Evolutionary conservation across 768 basidiomycete species (phyloP).

Genomic region (Auricularia auricula-judae): DNA sequence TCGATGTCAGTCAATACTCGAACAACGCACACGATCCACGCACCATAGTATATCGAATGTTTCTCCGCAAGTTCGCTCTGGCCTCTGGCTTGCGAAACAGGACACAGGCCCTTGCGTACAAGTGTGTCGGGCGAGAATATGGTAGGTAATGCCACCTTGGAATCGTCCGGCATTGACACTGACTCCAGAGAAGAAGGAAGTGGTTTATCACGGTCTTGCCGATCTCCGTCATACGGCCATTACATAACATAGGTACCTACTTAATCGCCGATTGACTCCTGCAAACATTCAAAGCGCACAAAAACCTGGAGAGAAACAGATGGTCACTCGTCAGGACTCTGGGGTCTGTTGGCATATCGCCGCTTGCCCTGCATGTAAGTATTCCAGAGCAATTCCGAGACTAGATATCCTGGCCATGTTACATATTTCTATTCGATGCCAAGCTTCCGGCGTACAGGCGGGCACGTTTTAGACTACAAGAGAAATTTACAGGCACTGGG

Average conservation of each 20-base stretch:
- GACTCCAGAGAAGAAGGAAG: neutral
- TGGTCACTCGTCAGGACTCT: no score
- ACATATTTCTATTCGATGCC: no score
- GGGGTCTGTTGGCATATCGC: no score
- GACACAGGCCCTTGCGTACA: conserved; percentile 64
- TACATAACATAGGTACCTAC: no score
- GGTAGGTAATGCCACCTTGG: conserved; percentile 18
- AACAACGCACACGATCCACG: neutral
- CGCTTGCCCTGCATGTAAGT: no score
- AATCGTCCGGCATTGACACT: neutral
- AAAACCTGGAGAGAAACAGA: no score
- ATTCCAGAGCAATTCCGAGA: no score
- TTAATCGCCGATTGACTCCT: no score
- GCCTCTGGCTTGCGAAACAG: conserved; percentile 42
- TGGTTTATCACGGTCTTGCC: neutral
- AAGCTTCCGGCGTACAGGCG: no score
- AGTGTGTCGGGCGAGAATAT: conserved; percentile 53
- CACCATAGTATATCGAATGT: conserved; percentile 59
- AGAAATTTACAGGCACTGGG: neutral
- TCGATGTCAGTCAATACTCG: neutral
- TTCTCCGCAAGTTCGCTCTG: conserved; percentile 43
- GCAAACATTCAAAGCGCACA: no score
- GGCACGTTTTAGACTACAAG: neutral
- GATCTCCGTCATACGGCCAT: no score
- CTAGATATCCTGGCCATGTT: no score